Conservation (phyloP, 2,329 filamentous ascomycete species). For the Exophiala sp. region DNA sequence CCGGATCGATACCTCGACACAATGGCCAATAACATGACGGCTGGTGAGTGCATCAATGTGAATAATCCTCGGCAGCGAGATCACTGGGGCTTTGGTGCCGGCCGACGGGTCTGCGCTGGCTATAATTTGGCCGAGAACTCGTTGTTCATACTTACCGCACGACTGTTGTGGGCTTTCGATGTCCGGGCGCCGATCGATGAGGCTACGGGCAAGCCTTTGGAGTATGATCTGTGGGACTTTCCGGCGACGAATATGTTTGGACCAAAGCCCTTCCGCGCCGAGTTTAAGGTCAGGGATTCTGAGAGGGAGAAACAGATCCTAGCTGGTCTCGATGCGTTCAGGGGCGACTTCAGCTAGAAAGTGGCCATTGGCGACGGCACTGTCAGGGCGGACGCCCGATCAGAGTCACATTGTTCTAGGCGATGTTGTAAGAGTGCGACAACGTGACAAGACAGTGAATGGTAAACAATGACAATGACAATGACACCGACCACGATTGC, state of each 20-base stretch:
- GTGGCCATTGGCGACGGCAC: too few relatives aligned
- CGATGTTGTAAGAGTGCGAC: too few relatives aligned
- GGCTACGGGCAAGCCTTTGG: not conserved
- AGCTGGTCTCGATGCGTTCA: too few relatives aligned
- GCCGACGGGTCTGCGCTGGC: constrained; percentile 43
- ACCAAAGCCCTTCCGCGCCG: constrained; percentile 9
- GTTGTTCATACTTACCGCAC: constrained; percentile 44
- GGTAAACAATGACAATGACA: too few relatives aligned
- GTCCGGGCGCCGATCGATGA: constrained; percentile 8
- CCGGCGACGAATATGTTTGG: constrained; percentile 9
- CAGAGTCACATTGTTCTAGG: too few relatives aligned
- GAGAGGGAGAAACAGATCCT: constrained; percentile 1
- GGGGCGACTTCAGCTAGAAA: too few relatives aligned
- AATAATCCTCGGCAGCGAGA: constrained; percentile 2
- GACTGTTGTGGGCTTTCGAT: constrained; percentile 31
- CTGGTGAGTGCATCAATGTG: constrained; percentile 24
- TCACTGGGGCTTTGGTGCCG: constrained; percentile 32
- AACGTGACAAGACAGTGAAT: too few relatives aligned
- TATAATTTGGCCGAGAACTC: constrained; percentile 52
- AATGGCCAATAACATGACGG: constrained; percentile 20
- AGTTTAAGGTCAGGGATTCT: constrained; percentile 9
- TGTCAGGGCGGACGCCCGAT: too few relatives aligned
- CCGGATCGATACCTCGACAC: constrained; percentile 31
- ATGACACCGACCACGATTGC: too few relatives aligned
- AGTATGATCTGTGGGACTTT: constrained; percentile 6